Base-by-base conservation (phyloP, 495 filamentous ascomycete species). In the Aspergillus incahuasiensis region DNA sequence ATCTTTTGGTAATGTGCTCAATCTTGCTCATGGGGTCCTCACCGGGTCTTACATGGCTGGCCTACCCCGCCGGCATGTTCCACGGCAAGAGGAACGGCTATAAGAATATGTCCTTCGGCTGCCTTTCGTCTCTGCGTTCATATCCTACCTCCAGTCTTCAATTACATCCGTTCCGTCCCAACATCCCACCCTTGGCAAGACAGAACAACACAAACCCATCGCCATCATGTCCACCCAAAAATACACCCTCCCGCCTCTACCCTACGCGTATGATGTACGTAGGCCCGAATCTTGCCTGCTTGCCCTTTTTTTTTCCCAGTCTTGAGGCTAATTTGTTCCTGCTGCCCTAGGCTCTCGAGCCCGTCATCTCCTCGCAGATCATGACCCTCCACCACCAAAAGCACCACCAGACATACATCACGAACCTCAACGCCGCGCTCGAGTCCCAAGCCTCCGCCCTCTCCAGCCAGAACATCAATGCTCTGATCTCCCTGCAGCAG, bases 321-420 rank as follows among this genome's bases (percentile, higher is more conserved):
- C 9, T 30, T 30, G 28, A n/a, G n/a, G n/a, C n/a, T n/a, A n/a
- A n/a, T n/a, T n/a, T n/a, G 4, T 28, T 28, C 25, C 25, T 3
- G 16, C 19, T 48, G 58, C 51, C 20, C 7, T 4, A 77, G 74
- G 94, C 91, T 30, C 89, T 98, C 63, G 94, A 98, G 68, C 94
- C 94, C 60, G 68, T 89, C 69, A 96, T 97, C 79, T 94, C 90
- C 28, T 85, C 86, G 71, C 84, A 91, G 75, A 98, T 98, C 74
- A 97, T 98, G 94, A 89, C 96, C 76, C 77, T 87, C n/a, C 84
- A 87, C 68, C 82, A 87, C 70, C 64, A 68, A 56, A 84, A 81
- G 51, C 84, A 87, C 71, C 84, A 87, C 72, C 68, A 83, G 57
- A 83, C 84, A 59, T 87, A 87, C 74, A 75, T 87, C 51, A 85